Percentiles rank a stretch among this genome's conserved stretches.
These are phyloP conservation scores for Gastrodia elata DNA, from an alignment of 106 monocot genomes.

Conservation along the genomic window DNA sequence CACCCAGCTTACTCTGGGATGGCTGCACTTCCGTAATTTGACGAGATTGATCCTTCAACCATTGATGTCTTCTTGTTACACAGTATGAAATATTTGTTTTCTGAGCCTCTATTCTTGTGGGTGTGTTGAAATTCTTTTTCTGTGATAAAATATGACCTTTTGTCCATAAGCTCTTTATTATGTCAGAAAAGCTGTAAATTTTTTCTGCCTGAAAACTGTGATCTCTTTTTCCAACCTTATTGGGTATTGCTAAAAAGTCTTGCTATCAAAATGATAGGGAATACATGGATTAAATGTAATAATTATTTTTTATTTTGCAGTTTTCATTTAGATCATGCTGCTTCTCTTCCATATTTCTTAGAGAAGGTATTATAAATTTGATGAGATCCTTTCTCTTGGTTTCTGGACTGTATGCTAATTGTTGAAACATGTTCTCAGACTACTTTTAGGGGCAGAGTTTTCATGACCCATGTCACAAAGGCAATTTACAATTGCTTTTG, in stretches of 20 bases:
- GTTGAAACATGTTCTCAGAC: slow-evolving; percentile 40
- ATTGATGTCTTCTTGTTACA: slow-evolving; percentile 97
- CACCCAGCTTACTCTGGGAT: slow-evolving; percentile 91
- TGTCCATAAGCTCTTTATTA: too few species aligned
- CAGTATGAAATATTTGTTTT: slow-evolving; percentile 41
- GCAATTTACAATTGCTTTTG: slow-evolving; percentile 83
- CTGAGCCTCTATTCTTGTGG: background rate
- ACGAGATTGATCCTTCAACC: slow-evolving; percentile 90
- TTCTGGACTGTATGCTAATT: background rate
- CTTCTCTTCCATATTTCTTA: slow-evolving; percentile 90
- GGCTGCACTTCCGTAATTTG: slow-evolving; percentile 92
- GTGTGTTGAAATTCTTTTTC: background rate
- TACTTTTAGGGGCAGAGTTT: slow-evolving; percentile 78
- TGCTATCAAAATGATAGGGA: background rate
- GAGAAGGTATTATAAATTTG: slow-evolving; percentile 57
- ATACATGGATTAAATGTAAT: background rate
- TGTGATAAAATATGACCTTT: background rate
- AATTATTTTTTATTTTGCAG: slow-evolving; percentile 33
- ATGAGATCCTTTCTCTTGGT: background rate
- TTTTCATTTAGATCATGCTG: slow-evolving; percentile 98
- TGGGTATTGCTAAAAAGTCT: background rate
- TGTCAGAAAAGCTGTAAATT: background rate
- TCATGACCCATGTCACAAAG: slow-evolving; percentile 99
- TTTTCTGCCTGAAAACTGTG: background rate
- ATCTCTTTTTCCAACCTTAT: background rate